Percentiles rank a stretch among this genome's conserved stretches.
phyloP scores from a whole-genome alignment of 805 yeast genomes.

The Kazachstania taianensis region DNA sequence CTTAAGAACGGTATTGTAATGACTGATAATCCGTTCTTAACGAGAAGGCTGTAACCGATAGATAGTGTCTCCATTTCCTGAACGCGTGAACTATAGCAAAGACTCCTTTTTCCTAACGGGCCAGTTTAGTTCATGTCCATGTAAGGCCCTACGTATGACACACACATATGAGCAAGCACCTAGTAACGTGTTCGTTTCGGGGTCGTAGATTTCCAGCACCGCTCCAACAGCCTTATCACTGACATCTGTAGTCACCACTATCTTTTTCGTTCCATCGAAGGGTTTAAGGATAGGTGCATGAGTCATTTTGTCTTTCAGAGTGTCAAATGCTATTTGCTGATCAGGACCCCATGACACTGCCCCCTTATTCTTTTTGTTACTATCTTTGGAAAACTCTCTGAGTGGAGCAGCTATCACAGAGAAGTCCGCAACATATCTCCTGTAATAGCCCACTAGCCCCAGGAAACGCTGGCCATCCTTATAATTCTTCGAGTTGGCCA shows the following conservation, averaged over 20 bases:
- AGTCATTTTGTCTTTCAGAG: neutral
- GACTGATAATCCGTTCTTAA: constrained; percentile 1
- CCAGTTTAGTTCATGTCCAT: constrained; percentile 1
- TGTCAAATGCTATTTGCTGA: neutral
- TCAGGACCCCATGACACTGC: neutral
- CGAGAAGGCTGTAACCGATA: neutral
- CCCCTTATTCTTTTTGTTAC: neutral
- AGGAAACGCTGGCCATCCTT: neutral
- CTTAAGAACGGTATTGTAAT: neutral
- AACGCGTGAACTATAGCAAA: neutral
- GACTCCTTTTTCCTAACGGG: constrained; percentile 1
- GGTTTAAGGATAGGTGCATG: constrained; percentile 1
- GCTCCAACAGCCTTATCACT: neutral
- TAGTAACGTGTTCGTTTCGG: neutral
- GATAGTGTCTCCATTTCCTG: neutral
- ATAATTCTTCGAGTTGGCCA: constrained; percentile 3
- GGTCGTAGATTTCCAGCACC: neutral
- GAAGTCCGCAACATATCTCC: neutral
- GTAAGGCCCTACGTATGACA: neutral
- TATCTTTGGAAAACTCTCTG: neutral
- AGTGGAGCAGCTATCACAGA: neutral
- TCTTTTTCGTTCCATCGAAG: neutral
- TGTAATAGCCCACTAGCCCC: neutral
- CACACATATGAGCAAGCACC: no score
- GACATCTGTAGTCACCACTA: constrained; percentile 1